These are phyloP conservation scores for Globisporangium polare DNA, from an alignment of 352 stramenopile species.

Conservation along the genomic window DNA sequence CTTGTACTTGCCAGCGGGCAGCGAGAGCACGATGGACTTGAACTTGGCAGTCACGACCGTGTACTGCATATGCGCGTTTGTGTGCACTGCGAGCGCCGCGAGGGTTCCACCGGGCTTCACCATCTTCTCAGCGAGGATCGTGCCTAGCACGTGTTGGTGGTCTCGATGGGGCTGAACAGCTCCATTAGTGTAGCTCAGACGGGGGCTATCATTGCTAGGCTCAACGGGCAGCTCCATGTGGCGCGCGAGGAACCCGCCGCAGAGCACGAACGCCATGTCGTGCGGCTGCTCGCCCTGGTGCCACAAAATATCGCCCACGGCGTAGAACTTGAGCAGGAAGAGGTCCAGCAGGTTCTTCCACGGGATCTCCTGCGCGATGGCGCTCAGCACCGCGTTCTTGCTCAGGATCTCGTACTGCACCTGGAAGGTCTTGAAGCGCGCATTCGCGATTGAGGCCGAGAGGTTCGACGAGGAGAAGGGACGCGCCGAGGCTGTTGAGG, in stretches of 20 bases:
- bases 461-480: conserved; percentile 52
- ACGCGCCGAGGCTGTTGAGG: conserved; percentile 15
- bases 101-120: conserved; percentile 38
- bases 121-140: conserved; percentile 37
- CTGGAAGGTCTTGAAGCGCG: conserved; percentile 49
- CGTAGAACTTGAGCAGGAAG: conserved; percentile 50
- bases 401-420: conserved; percentile 52
- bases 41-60: conserved; percentile 38
- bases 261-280: conserved; percentile 51
- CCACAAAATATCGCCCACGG: conserved; percentile 41
- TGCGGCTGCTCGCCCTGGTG: conserved; percentile 31
- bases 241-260: conserved; percentile 38
- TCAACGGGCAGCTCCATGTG: conserved; percentile 21
- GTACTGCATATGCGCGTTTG: conserved; percentile 28
- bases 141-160: not conserved
- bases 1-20: conserved; percentile 46
- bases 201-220: not conserved
- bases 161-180: not conserved
- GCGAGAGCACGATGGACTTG: conserved; percentile 52
- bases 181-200: conserved; percentile 4
- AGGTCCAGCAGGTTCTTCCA: conserved; percentile 63
- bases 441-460: conserved; percentile 35
- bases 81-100: conserved; percentile 30
- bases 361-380: conserved; percentile 42
- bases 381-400: conserved; percentile 38